phyloP scores from a whole-genome alignment of 108 stramenopile genomes.

The Cyclotella atomus region DNA sequence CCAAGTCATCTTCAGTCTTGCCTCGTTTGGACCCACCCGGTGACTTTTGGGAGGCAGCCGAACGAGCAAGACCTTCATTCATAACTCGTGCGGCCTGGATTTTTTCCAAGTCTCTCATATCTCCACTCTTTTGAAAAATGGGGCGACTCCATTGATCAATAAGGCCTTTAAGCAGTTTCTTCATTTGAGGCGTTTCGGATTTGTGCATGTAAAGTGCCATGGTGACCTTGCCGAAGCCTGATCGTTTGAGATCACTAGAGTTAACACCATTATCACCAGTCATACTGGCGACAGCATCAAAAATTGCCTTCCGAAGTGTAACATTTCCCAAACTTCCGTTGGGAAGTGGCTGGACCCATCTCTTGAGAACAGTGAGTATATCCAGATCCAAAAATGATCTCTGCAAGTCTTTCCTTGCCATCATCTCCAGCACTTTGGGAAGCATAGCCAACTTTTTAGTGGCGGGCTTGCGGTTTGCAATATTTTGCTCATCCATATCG shows the following conservation, averaged over 20 bases:
- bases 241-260: slow-evolving; percentile 72
- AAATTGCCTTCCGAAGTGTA: slow-evolving; percentile 75
- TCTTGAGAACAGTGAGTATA: slow-evolving; percentile 60
- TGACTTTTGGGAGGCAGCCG: slow-evolving; percentile 8
- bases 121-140: slow-evolving; percentile 92
- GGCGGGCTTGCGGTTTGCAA: slow-evolving; percentile 65
- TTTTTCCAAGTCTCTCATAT: slow-evolving; percentile 82
- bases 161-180: slow-evolving; percentile 60
- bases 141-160: slow-evolving; percentile 93
- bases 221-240: slow-evolving; percentile 83
- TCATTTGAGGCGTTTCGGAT: slow-evolving; percentile 84
- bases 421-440: slow-evolving; percentile 63
- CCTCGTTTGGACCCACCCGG: slow-evolving; percentile 1
- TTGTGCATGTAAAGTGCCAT: slow-evolving; percentile 88
- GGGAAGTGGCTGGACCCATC: slow-evolving; percentile 90
- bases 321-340: slow-evolving; percentile 84
- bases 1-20: slow-evolving; percentile 45
- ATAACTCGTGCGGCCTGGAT: slow-evolving; percentile 64
- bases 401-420: slow-evolving; percentile 69
- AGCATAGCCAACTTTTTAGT: slow-evolving; percentile 78
- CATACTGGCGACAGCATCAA: slow-evolving; percentile 70
- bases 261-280: slow-evolving; percentile 81
- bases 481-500: slow-evolving; percentile 74
- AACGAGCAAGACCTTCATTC: slow-evolving; percentile 54
- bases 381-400: slow-evolving; percentile 81